Conservation (phyloP, 1,284 basidiomycete species). For the Agaricales sp. region DNA sequence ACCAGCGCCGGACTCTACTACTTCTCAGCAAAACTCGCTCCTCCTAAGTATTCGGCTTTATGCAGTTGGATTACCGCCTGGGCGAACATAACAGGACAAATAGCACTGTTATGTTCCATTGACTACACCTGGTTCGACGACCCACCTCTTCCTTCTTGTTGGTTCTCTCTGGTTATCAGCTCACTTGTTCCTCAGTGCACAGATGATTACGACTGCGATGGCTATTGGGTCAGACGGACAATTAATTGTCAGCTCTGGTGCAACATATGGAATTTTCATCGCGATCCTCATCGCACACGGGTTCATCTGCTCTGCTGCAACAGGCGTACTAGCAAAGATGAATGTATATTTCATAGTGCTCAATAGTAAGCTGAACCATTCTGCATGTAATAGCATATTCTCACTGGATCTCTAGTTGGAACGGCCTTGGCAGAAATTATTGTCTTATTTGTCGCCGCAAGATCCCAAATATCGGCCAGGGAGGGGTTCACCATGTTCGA, state of each 20-base stretch:
- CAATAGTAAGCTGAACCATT: slow-evolving; percentile 49
- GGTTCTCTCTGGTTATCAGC: no score
- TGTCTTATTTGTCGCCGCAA: slow-evolving; percentile 46
- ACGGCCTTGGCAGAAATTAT: slow-evolving; percentile 53
- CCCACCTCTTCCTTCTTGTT: no score
- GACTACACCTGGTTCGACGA: slow-evolving; percentile 51
- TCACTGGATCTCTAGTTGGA: slow-evolving; percentile 28
- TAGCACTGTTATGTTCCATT: slow-evolving; percentile 61
- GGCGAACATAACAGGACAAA: slow-evolving; percentile 52
- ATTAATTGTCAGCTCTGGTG: slow-evolving; percentile 38
- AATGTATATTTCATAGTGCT: slow-evolving; percentile 59
- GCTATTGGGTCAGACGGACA: slow-evolving; percentile 47
- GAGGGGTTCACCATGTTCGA: slow-evolving; percentile 63
- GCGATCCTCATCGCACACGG: slow-evolving; percentile 55
- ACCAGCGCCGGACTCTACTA: slow-evolving; percentile 67
- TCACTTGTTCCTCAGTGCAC: slow-evolving; percentile 26
- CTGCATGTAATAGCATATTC: neutral
- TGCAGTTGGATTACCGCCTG: slow-evolving; percentile 70
- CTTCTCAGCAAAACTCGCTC: slow-evolving; percentile 63
- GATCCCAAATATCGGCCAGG: slow-evolving; percentile 49
- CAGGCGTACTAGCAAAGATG: slow-evolving; percentile 50
- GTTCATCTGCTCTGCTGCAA: slow-evolving; percentile 62
- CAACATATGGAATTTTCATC: slow-evolving; percentile 57
- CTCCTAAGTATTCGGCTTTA: slow-evolving; percentile 43
- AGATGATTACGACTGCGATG: slow-evolving; percentile 69